Conservation (phyloP, 768 basidiomycete species). For the Xerocomellus intermedius region DNA sequence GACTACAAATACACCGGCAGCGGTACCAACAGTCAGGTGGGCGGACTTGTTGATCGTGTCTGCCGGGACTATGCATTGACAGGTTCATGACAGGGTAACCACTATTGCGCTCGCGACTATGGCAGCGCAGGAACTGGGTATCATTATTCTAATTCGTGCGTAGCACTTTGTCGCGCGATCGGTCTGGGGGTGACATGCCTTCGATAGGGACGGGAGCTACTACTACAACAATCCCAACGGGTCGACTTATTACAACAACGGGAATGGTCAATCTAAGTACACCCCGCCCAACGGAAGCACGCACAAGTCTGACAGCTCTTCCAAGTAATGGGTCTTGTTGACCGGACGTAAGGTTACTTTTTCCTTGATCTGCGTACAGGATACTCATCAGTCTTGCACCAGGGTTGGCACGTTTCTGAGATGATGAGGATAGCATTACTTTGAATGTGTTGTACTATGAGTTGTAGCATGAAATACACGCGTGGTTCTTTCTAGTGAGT, state of each 20-base stretch:
- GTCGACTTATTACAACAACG: conserved; percentile 58
- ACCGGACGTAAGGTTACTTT: background rate
- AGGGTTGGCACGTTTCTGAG: background rate
- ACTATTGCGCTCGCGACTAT: conserved; percentile 55
- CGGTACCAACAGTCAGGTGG: conserved; percentile 55
- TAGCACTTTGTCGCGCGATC: background rate
- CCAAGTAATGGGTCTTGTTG: conserved; percentile 16
- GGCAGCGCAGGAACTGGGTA: conserved; percentile 45
- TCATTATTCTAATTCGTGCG: conserved; percentile 61
- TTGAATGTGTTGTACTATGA: background rate
- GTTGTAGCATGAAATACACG: background rate
- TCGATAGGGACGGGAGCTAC: conserved; percentile 51
- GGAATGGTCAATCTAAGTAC: conserved; percentile 47
- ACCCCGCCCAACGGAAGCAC: conserved; percentile 43
- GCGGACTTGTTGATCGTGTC: conserved; percentile 4
- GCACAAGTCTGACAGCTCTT: conserved; percentile 24
- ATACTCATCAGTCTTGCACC: background rate
- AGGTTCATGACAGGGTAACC: conserved; percentile 50
- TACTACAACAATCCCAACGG: conserved; percentile 63
- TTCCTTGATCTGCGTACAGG: background rate
- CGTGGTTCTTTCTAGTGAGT: no score
- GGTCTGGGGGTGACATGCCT: background rate
- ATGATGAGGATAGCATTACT: background rate
- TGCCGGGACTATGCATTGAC: background rate
- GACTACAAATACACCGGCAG: conserved; percentile 43